Conservation (phyloP, 169 alveolate genomes). For the Miamiensis avidus region DNA sequence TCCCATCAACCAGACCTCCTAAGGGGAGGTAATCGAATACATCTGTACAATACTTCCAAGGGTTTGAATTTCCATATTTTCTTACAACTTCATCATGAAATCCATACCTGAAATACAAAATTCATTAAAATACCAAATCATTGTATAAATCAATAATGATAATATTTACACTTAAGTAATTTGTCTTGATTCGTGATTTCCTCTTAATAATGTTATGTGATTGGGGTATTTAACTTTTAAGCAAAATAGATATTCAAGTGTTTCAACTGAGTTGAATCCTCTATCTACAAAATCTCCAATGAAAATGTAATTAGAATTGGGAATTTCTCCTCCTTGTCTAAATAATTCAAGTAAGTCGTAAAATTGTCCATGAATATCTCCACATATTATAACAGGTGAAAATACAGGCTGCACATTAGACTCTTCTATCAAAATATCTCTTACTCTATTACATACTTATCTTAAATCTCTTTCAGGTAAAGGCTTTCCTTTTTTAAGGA, state of each 20-base stretch:
- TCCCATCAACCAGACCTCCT: conserved; percentile 81
- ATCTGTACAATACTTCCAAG: conserved; percentile 82
- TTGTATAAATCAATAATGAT: neutral
- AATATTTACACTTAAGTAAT: conserved; percentile 63
- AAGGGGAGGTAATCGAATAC: conserved; percentile 80
- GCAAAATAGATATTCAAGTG: conserved; percentile 71
- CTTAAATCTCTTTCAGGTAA: conserved; percentile 81
- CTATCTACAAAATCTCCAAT: conserved; percentile 87
- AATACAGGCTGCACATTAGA: conserved; percentile 81
- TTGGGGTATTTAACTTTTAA: conserved; percentile 77
- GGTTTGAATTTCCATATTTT: conserved; percentile 80
- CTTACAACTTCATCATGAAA: conserved; percentile 83
- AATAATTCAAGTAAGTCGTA: conserved; percentile 79
- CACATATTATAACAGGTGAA: conserved; percentile 86
- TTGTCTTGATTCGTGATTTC: conserved; percentile 84
- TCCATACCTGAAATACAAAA: conserved; percentile 56
- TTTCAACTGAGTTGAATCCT: conserved; percentile 85
- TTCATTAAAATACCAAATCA: neutral
- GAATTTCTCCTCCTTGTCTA: conserved; percentile 80
- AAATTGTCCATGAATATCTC: conserved; percentile 88
- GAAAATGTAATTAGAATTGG: conserved; percentile 72
- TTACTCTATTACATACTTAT: conserved; percentile 74
- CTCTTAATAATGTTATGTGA: conserved; percentile 79
- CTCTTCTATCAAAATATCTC: conserved; percentile 83
- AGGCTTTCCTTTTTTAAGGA: conserved; percentile 63